Percentiles rank a stretch among this genome's conserved stretches.
Evolutionary conservation across 495 filamentous ascomycete genomes (phyloP).

Genomic region (Neurospora sp.): DNA sequence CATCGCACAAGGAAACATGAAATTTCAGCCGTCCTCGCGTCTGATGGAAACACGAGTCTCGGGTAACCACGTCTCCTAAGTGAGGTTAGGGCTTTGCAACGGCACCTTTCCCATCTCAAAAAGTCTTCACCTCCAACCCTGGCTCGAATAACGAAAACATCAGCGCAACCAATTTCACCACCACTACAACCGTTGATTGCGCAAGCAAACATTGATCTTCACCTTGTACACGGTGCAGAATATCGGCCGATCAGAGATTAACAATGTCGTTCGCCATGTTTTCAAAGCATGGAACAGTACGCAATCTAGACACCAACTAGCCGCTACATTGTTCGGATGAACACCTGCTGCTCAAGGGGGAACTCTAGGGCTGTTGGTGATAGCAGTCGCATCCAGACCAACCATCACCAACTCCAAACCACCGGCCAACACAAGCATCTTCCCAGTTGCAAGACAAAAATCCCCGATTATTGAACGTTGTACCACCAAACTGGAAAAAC

Average conservation of each 20-base stretch:
- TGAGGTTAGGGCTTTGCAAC: neutral
- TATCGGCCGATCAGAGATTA: neutral
- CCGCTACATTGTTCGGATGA: neutral
- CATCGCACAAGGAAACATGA: neutral
- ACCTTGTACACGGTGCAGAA: neutral
- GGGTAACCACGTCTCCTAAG: neutral
- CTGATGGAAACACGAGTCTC: neutral
- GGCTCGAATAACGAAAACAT: neutral
- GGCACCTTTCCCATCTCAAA: neutral
- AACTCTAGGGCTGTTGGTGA: neutral
- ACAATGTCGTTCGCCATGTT: neutral
- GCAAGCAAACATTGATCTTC: neutral
- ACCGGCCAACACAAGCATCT: neutral
- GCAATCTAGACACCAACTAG: neutral
- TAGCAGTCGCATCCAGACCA: neutral
- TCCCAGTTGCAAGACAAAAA: neutral
- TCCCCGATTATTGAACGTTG: neutral
- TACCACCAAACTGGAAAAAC: neutral
- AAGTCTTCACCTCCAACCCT: neutral
- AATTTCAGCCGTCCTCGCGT: neutral
- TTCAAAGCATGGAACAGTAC: neutral
- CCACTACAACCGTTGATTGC: neutral
- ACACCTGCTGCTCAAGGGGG: neutral
- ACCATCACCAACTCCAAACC: neutral
- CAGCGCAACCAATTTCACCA: neutral